Percentiles rank a stretch among this genome's conserved stretches.
Evolutionary conservation across 306 rosid species (phyloP).

Genomic region (cucumber (Cucumis sativus)): DNA sequence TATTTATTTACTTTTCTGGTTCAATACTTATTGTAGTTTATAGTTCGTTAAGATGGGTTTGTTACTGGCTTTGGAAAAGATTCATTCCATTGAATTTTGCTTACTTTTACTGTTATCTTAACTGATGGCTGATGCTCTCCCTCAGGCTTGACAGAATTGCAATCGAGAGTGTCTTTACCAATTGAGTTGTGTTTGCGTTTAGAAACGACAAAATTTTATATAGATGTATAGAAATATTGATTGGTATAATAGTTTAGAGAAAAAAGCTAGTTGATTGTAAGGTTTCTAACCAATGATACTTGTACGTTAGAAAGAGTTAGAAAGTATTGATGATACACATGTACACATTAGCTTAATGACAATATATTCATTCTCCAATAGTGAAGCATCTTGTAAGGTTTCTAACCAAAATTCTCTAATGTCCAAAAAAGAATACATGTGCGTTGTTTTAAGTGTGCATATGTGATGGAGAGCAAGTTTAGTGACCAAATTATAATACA

Average conservation of each 20-base stretch:
- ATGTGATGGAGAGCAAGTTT: no score
- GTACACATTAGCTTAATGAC: background rate
- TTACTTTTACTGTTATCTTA: background rate
- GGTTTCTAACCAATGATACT: no score
- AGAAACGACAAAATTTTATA: no score
- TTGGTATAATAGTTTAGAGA: no score
- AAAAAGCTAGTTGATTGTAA: no score
- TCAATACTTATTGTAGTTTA: background rate
- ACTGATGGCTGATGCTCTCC: background rate
- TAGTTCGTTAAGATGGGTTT: background rate
- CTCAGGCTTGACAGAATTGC: background rate
- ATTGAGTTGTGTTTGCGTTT: no score
- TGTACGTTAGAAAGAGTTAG: background rate
- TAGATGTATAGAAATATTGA: no score
- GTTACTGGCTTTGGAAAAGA: background rate
- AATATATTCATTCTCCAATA: background rate
- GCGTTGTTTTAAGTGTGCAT: no score
- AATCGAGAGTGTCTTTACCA: no score
- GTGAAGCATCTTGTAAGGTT: background rate
- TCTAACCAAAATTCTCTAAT: background rate
- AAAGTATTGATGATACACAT: no score
- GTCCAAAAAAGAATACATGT: background rate
- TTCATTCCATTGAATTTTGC: background rate
- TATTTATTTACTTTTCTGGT: background rate
- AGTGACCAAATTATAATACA: no score